Evolutionary conservation across 139 green algal genomes (phyloP), one percentile per base, ranked within the genome.

Genomic region (Nannochloris sp.): DNA sequence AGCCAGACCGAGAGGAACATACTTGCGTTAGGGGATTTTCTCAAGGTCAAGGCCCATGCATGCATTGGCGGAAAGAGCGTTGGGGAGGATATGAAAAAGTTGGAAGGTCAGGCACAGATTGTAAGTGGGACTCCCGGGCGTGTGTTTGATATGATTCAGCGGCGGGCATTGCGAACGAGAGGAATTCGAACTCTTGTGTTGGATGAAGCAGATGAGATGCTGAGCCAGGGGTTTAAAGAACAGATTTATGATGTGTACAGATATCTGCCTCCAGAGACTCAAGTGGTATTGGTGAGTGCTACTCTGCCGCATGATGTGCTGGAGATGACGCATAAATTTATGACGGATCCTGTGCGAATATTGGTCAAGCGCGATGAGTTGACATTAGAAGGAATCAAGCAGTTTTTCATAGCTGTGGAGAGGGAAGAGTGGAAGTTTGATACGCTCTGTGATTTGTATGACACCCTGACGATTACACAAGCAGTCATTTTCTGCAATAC

Each of bases 401-500:
- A 99, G 80, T 99, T 98, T 72, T 98, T 98, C 75, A 92, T 99
- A 62, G 90, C 90, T 2, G 94, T 99, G 55, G 94, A 99, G 79
- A 75, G 80, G 4, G 94, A 99, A 82, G 94, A 98, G 77, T 99
- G 94, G 94, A 99, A 99, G 78, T 99, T 96, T 72, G 90, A 99
- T 85, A 99, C 94, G 12, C 84, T 99, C 43, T 97, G 90, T 67
- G 94, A 99, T 75, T 74, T 99, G 58, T 99, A 99, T 75, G 94
- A 99, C 68, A 98, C 94, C 23, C 81, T 99, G 44, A 99, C 93
- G 69, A 96, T 99, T 82, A 98, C 94, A 14, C 88, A 97, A 80
- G 91, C 93, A 3, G 93, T 99, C 72, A 97, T 99, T 71, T 99
- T 99, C 79, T 94, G 83, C 85, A 98, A 98, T 76, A 97, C 93